Evolutionary conservation across 2,329 filamentous ascomycete genomes (phyloP), one percentile per base, ranked within the genome.

Genomic region (Bipolaris bicolor): DNA sequence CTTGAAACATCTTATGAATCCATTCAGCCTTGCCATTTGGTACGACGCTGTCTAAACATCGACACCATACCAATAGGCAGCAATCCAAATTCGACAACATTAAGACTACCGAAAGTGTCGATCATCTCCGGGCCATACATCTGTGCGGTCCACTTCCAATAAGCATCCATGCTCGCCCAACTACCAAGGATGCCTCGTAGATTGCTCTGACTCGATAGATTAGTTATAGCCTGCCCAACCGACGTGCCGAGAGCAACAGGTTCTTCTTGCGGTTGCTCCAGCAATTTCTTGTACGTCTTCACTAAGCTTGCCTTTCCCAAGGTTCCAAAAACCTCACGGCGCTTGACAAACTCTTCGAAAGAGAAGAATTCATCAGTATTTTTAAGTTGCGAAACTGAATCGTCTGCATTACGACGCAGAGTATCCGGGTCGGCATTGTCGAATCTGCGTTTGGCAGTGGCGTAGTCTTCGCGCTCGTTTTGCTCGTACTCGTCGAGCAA

Each of bases 401-500:
- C 52, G 1, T 58, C 61, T 3, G 15, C 47, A 33, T 52, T 36
- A 11, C 41, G 22, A 11, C 26, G 26, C 26, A 29, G 10, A 29
- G 22, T 36, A 36, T 56, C 55, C 33, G 16, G 18, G 60, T 62
- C 1, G 49, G 58, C 64, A 37, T 52, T 70, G 24, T 65, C 73
- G 48, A 78, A 82, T 0, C 5, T 29, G 7, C 60, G 59, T 41
- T 66, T 66, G 3, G 66, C 69, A 0, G 54, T 54, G 4, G 73
- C 61, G 51, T 84, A 84, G 0, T 55, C 59, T 13, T 68, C 59
- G 10, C 60, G 77, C 22, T 70, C 62, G 49, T 57, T 60, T 80
- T 51, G 68, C 61, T 29, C 70, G 64, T 43, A 82, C 57, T 80
- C 78, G 3, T 80, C 78, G 11, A 83, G 67, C 22, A 81, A 47